Conservation (phyloP, 2,329 filamentous ascomycete species). For the Xylariaceae sp. region DNA sequence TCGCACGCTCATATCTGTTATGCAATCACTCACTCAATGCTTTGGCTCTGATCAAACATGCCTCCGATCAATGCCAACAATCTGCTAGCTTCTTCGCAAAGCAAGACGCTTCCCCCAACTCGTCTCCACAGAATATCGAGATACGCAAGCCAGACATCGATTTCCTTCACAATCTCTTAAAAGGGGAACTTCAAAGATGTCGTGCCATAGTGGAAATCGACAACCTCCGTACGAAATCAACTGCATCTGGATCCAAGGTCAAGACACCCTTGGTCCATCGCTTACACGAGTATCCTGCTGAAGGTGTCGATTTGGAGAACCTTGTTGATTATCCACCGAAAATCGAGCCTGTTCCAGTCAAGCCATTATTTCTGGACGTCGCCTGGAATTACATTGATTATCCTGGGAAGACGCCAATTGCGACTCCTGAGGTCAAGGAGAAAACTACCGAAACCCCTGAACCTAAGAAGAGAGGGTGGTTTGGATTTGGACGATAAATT, state of each 20-base stretch:
- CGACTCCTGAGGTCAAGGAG: constrained; percentile 21
- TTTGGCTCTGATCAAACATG: constrained; percentile 77
- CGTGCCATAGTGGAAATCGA: constrained; percentile 83
- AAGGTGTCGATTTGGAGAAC: constrained; percentile 69
- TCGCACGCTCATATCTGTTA: constrained; percentile 79
- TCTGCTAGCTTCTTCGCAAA: constrained; percentile 45
- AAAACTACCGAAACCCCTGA: constrained; percentile 34
- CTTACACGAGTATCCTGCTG: constrained; percentile 69
- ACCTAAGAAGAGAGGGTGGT: constrained; percentile 69
- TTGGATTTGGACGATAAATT: constrained; percentile 60
- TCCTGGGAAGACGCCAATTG: constrained; percentile 53
- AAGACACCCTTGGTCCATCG: constrained; percentile 64
- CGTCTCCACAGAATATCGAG: constrained; percentile 61
- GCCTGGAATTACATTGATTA: constrained; percentile 98
- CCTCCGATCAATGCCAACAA: constrained; percentile 55
- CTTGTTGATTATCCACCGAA: constrained; percentile 85
- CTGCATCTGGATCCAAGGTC: constrained; percentile 41
- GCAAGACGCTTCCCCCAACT: constrained; percentile 27
- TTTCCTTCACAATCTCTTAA: constrained; percentile 58
- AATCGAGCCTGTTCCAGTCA: constrained; percentile 78
- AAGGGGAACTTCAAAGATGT: constrained; percentile 71
- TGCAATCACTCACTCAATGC: constrained; percentile 70
- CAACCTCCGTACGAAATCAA: constrained; percentile 49
- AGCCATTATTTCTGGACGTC: constrained; percentile 92
- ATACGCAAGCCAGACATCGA: constrained; percentile 56